These are phyloP conservation scores for Sclerotinia nivalis DNA, from an alignment of 2,329 filamentous ascomycete species.

Conservation along the genomic window DNA sequence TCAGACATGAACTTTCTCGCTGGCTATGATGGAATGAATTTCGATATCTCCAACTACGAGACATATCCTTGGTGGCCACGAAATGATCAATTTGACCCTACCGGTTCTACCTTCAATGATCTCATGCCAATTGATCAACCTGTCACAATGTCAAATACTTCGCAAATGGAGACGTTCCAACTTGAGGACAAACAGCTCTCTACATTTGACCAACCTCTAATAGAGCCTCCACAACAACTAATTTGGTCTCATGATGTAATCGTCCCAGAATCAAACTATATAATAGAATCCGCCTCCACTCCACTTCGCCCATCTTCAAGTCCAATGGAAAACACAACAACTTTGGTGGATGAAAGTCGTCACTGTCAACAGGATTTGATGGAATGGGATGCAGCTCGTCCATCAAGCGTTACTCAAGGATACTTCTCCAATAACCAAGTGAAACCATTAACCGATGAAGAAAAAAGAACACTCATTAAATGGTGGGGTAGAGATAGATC, in stretches of 20 bases:
- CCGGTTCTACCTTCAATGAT: not conserved
- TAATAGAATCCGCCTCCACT: not conserved
- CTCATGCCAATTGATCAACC: conserved; percentile 10
- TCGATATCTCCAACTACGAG: conserved; percentile 13
- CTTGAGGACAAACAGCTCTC: not conserved
- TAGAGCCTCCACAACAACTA: not conserved
- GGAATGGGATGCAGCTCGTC: conserved; percentile 21
- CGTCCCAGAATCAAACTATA: not conserved
- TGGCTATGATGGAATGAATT: conserved; percentile 18
- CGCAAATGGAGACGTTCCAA: not conserved
- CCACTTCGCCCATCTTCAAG: conserved; percentile 18
- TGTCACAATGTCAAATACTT: not conserved
- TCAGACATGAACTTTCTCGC: conserved; percentile 19
- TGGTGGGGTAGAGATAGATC: conserved; percentile 24
- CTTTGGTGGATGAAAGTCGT: not conserved
- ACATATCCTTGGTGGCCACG: conserved; percentile 14
- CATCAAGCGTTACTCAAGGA: conserved; percentile 19
- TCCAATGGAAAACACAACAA: conserved; percentile 22
- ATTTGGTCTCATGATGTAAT: not conserved
- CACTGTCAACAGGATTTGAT: conserved; percentile 14
- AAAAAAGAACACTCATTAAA: conserved; percentile 22
- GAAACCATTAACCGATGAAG: conserved; percentile 20
- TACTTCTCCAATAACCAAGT: conserved; percentile 16
- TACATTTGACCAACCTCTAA: not conserved
- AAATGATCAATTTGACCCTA: not conserved